Base-by-base conservation (phyloP, 2,329 filamentous ascomycete genomes). In the Ophiostoma quercus region DNA sequence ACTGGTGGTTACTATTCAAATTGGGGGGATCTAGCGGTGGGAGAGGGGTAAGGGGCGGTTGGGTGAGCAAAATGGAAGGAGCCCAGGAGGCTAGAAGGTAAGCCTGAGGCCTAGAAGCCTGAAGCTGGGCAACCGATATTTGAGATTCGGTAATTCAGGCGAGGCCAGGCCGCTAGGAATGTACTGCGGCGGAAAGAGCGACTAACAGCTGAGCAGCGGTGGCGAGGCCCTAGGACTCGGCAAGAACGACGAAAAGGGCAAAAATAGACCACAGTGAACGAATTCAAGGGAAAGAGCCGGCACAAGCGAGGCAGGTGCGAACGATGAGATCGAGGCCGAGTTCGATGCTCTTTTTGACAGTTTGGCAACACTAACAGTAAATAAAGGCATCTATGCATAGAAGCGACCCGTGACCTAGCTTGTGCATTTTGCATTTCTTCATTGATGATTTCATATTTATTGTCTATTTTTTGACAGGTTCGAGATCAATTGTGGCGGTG, bases 171-270 rank as follows among this genome's bases (percentile, higher is more conserved):
- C 51, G 22, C 51, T 57, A 57, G 19, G 43, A 19, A 47, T 47
- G 19, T 47, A n/a, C 19, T 47, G 43, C 43, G 43, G 43, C 43
- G 51, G 67, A 68, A 68, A 51, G 60, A 67, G 67, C 67, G 43
- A 68, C 51, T 34, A 37, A 63, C 37, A 65, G 34, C 65, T 67
- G 68, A 47, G 66, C n/a, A 62, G 25, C 43, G 60, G 69, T 70
- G 69, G 69, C 67, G 39, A 70, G 60, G 67, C 60, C 32, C 43
- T 47, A 67, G 39, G 57, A 32, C 57, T 62, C 57, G 57, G 57
- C 57, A 60, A 5, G 54, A 60, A 60, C 54, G 54, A 60, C 54
- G 66, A 32, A 32, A 67, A 39, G 34, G 67, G 57, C 67, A 43
- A 67, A 51, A 41, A 22, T 39, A 68, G 57, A 34, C 37, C 57